Conservation (phyloP, 345 rosid genomes). For the Abelmoschus esculentus region DNA sequence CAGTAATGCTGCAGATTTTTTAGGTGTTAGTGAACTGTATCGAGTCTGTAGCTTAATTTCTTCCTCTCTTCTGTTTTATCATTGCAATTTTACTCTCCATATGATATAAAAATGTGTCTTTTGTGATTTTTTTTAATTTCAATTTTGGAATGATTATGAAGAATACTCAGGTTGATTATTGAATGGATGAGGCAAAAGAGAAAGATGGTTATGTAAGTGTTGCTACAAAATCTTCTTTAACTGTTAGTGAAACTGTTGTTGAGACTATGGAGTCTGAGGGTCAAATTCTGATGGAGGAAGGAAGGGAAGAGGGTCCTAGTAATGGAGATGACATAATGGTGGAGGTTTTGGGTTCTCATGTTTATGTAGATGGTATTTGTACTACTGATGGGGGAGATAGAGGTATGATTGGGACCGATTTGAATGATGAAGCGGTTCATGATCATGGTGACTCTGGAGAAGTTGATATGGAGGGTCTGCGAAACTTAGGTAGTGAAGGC, state of each 20-base stretch:
- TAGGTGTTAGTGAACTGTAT: constrained; percentile 8
- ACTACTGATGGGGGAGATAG: constrained; percentile 18
- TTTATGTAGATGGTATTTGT: constrained; percentile 37
- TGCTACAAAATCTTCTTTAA: not conserved
- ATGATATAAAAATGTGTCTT: not conserved
- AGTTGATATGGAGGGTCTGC: no score
- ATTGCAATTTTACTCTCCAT: not conserved
- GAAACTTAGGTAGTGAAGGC: constrained; percentile 5
- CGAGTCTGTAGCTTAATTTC: constrained; percentile 3
- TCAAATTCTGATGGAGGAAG: constrained; percentile 18
- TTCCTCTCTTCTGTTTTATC: not conserved
- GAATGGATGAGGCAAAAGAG: constrained; percentile 29
- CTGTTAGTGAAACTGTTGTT: constrained; percentile 16
- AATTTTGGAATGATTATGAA: constrained; percentile 8
- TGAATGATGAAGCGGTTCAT: no score
- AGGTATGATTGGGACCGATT: constrained; percentile 16
- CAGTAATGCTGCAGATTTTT: not conserved
- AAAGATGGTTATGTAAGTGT: constrained; percentile 1
- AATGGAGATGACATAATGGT: constrained; percentile 36
- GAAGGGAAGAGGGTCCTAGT: constrained; percentile 24
- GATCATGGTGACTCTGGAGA: no score
- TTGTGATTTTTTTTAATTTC: not conserved
- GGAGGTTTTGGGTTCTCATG: constrained; percentile 37
- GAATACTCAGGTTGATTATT: not conserved
- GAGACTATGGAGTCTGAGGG: constrained; percentile 16